Evolutionary conservation across 768 basidiomycete genomes (phyloP).

Genomic region (Boletus vermiculosoides): DNA sequence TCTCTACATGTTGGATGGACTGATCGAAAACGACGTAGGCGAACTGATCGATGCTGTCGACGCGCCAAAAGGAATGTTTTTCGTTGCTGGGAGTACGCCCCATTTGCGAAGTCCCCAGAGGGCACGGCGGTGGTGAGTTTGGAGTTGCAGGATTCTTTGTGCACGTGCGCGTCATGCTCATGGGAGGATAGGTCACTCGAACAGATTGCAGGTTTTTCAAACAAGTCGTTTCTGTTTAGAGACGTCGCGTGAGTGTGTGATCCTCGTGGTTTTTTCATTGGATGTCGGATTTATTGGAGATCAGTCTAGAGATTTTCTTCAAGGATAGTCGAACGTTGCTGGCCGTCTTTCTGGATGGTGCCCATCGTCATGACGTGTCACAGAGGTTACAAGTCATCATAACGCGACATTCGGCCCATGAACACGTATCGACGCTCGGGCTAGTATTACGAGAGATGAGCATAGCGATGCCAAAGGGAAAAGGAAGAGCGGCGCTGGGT

Average conservation of each 20-base stretch:
- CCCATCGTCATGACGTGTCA: conserved; percentile 59
- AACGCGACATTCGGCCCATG: conserved; percentile 38
- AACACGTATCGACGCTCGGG: conserved; percentile 43
- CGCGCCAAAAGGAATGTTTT: conserved; percentile 77
- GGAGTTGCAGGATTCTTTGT: background rate
- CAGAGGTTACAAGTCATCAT: conserved; percentile 51
- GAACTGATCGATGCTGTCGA: conserved; percentile 88
- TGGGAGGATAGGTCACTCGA: conserved; percentile 60
- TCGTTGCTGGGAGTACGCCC: conserved; percentile 80
- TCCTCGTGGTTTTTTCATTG: background rate
- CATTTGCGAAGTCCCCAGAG: conserved; percentile 78
- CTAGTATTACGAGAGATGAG: conserved; percentile 43
- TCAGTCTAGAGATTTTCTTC: conserved; percentile 88
- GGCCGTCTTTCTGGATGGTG: conserved; percentile 73
- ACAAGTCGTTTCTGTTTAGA: conserved; percentile 84
- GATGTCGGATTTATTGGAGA: background rate
- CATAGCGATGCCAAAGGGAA: conserved; percentile 24
- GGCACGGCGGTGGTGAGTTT: conserved; percentile 75
- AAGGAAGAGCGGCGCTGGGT: conserved; percentile 5
- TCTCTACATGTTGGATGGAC: conserved; percentile 86
- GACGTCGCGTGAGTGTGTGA: conserved; percentile 74
- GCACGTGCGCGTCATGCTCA: background rate
- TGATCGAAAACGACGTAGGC: conserved; percentile 83
- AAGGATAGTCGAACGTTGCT: conserved; percentile 87
- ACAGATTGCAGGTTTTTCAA: conserved; percentile 74